Percentiles rank a stretch among this genome's conserved stretches.
Conservation (phyloP, 345 rosid genomes). For the Brassica incana region DNA sequence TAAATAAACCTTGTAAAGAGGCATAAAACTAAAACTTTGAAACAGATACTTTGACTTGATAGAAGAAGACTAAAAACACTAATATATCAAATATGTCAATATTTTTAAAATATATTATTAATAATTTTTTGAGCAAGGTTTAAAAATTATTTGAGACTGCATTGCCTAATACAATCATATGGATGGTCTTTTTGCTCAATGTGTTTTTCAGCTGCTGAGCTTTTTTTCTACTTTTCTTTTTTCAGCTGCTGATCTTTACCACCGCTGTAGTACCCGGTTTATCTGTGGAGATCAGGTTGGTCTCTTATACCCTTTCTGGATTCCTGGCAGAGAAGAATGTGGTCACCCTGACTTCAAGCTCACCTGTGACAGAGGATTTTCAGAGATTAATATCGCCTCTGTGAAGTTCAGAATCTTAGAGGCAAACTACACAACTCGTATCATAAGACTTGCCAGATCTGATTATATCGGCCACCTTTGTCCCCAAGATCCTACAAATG, state of each 20-base stretch:
- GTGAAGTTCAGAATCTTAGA: constrained; percentile 34
- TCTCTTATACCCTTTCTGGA: constrained; percentile 45
- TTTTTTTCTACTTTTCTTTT: too few species aligned
- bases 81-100: too few species aligned
- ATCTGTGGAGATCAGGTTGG: constrained; percentile 1
- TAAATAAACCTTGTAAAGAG: too few species aligned
- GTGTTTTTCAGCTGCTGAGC: background rate
- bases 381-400: constrained; percentile 28
- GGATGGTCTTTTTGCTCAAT: background rate
- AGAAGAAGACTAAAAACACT: background rate
- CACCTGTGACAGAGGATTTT: background rate
- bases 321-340: constrained; percentile 25
- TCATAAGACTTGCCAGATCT: constrained; percentile 34
- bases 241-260: background rate
- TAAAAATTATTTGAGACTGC: background rate
- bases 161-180: background rate
- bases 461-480: constrained; percentile 35
- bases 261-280: background rate
- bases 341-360: constrained; percentile 45
- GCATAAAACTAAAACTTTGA: too few species aligned
- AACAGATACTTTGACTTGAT: too few species aligned
- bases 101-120: too few species aligned
- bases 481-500: background rate
- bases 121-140: background rate
- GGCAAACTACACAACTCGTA: background rate